Evolutionary conservation across 345 rosid species (phyloP), one percentile per base, ranked within the genome.

Genomic region (Erysimum cheiranthoides): DNA sequence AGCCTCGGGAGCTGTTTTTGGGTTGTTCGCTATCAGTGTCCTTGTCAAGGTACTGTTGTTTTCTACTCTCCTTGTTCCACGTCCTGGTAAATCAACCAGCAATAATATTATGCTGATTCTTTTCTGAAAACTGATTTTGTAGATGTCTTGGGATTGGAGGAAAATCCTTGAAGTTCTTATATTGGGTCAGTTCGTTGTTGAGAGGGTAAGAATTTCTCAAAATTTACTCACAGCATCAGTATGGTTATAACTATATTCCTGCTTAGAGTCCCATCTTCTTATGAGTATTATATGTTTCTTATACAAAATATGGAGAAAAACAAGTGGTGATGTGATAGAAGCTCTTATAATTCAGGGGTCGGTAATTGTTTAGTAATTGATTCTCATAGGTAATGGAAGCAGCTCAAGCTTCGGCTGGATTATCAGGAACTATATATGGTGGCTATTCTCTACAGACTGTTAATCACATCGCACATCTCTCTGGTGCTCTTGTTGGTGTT

Each of bases 81-180:
- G 13, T 71, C 65, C 42, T 14, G 9, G 66, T 71, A 70, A 73
- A 57, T 68, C 38, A 58, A 56, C 49, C 42, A 16, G 25, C 53
- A 10, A 11, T 8, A 14, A 5, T n/a, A 16, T 0, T 5, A 10
- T 10, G 13, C 51, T 68, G 46, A 5, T 18, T 8, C 75, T 71
- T 70, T 71, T 69, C 32, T 31, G 9, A 5, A 53, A 61, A 45
- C 11, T 35, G 64, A 40, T 70, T 34, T 59, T 71, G 75, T 72
- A 94, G 97, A 86, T 94, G 86, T 88, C 95, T 52, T 94, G 96
- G 97, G 93, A 90, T 72, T 94, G 95, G 98, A 88, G 96, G 80
- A 94, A 91, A 84, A 91, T 94, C 75, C 90, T 94, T 53, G 97
- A 94, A 82, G 98, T 91, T 75, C 93, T 91, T 65, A 93, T 93